Conservation (phyloP, 768 basidiomycete genomes). For the Chlorophyllum brunneum region DNA sequence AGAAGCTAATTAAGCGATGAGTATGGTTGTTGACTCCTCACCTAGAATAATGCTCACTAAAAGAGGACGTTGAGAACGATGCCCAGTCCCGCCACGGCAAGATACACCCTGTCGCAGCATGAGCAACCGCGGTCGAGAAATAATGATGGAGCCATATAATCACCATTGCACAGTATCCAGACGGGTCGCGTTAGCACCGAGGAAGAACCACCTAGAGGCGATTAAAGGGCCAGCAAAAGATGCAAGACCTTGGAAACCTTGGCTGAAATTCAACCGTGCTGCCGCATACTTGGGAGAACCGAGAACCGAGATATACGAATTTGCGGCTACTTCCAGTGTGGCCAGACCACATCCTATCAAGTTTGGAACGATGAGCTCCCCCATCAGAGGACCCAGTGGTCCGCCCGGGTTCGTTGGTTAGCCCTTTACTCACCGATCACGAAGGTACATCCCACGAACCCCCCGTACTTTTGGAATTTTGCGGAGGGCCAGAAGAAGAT, state of each 20-base stretch:
- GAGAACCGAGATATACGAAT: constrained; percentile 74
- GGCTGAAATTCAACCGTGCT: constrained; percentile 74
- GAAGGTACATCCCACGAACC: constrained; percentile 73
- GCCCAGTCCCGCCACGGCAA: constrained; percentile 63
- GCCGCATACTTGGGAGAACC: constrained; percentile 68
- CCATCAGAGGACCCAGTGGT: background rate
- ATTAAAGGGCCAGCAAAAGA: constrained; percentile 73
- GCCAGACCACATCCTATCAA: constrained; percentile 57
- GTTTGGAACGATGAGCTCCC: constrained; percentile 5
- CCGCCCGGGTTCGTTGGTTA: background rate
- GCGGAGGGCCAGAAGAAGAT: constrained; percentile 81
- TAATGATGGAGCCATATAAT: background rate
- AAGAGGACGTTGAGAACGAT: constrained; percentile 59
- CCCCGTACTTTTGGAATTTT: constrained; percentile 60
- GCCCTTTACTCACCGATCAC: constrained; percentile 45
- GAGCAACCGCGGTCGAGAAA: constrained; percentile 3
- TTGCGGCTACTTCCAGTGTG: constrained; percentile 69
- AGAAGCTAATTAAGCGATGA: constrained; percentile 42
- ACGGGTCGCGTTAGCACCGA: constrained; percentile 52
- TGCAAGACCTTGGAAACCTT: constrained; percentile 76
- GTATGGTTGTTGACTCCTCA: background rate
- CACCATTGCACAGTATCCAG: constrained; percentile 70
- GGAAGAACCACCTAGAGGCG: constrained; percentile 73
- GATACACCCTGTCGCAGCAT: constrained; percentile 51
- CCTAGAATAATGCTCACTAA: constrained; percentile 36